A percentile compares a stretch with the other conserved stretches of the same genome.
phyloP scores from a whole-genome alignment of 169 alveolate genomes.

The Cystoisospora suis region DNA sequence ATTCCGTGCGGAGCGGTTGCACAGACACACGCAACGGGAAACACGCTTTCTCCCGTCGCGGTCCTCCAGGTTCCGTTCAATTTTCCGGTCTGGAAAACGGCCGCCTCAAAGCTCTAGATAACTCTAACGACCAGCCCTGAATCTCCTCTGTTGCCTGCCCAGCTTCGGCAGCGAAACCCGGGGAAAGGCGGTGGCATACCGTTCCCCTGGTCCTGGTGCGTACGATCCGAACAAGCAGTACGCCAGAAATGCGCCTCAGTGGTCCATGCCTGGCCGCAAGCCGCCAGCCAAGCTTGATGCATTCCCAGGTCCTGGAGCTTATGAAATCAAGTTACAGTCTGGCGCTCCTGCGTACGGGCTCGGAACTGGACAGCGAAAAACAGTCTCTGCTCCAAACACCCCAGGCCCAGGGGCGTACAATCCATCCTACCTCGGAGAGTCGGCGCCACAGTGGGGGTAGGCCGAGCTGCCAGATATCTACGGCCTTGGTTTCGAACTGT shows the following conservation, averaged over 20 bases:
- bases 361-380: constrained; percentile 31
- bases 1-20: too few species aligned
- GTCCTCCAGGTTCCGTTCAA: too few species aligned
- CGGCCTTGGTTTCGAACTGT: not conserved
- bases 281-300: not conserved
- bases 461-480: not conserved
- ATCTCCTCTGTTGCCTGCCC: too few species aligned
- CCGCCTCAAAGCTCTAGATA: too few species aligned
- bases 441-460: constrained; percentile 49
- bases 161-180: constrained; percentile 25
- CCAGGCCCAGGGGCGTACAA: constrained; percentile 54
- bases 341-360: constrained; percentile 44
- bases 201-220: constrained; percentile 18
- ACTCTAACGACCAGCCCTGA: too few species aligned
- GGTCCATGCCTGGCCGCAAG: constrained; percentile 31
- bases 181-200: not conserved
- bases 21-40: too few species aligned
- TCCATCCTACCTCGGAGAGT: constrained; percentile 20
- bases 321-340: not conserved
- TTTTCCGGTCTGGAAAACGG: too few species aligned
- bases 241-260: constrained; percentile 16
- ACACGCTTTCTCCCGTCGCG: too few species aligned
- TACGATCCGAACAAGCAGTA: constrained; percentile 5
- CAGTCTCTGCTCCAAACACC: constrained; percentile 12
- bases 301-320: constrained; percentile 48